Base-by-base conservation (phyloP, 768 basidiomycete species). In the Rickenella mellea region DNA sequence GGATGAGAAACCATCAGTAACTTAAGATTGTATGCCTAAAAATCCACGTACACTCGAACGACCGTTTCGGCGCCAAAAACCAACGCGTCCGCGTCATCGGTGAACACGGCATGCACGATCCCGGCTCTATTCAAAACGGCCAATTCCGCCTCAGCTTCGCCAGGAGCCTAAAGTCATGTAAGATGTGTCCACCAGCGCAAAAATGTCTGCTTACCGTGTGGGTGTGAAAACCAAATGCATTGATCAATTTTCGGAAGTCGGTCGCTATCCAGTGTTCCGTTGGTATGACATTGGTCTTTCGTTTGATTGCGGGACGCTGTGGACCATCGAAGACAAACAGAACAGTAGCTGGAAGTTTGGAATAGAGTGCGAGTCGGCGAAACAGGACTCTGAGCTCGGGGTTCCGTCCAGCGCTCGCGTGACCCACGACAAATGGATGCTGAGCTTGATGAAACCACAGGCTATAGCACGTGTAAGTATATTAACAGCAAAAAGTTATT, bases 281-380 rank as follows among this genome's bases (percentile, higher is more conserved):
- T 30, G 72, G 73, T 28, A 75, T 73, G 24, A 86, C 75, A 28
- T 73, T 72, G 62, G 85, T 86, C 2, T 80, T 81, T 27, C 85
- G 73, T 63, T 96, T 96, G 49, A 83, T 59, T 17, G 76, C 73
- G 3, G 91, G 91, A 47, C 92, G 74, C 46, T 80, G 74, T 0
- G 86, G 85, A 0, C 91, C 91, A 60, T 96, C 90, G 55, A 94
- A 96, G 4, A 94, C 86, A 57, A 94, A 93, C 9, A 96, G 71
- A 0, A 89, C 89, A 9, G 91, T 70, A 48, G 94, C 78, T 0
- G 91, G 89, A 5, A 79, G 71, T 42, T 71, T 74, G 58, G 87
- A 75, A 2, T 94, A 72, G 19, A 75, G 76, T 27, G 81, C 78
- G 58, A 88, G 89, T 33, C 86, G 83, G 60, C 90, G 93, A 66